These are phyloP conservation scores for Globisporangium nunn DNA, from an alignment of 352 stramenopile species.

Conservation along the genomic window DNA sequence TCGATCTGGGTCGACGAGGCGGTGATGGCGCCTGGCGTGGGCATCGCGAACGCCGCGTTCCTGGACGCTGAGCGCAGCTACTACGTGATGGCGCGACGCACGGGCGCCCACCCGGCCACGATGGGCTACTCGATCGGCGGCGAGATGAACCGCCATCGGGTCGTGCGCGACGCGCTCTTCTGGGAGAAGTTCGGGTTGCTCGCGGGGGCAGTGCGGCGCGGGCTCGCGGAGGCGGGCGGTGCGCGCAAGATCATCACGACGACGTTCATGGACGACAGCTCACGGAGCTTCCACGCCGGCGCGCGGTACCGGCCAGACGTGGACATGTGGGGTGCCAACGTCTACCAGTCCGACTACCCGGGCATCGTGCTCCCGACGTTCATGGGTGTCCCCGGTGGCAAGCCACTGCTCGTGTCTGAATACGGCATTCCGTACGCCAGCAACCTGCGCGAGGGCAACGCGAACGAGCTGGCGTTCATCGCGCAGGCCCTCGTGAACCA, in stretches of 20 bases:
- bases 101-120: constrained; percentile 36
- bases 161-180: constrained; percentile 42
- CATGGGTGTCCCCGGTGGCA: constrained; percentile 27
- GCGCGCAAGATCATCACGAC: constrained; percentile 76
- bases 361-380: constrained; percentile 49
- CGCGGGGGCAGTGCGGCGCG: constrained; percentile 39
- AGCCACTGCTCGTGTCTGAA: constrained; percentile 52
- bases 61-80: constrained; percentile 45
- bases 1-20: constrained; percentile 67
- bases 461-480: constrained; percentile 32
- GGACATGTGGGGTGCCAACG: constrained; percentile 65
- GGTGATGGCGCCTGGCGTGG: constrained; percentile 30
- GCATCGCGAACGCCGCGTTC: constrained; percentile 27
- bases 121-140: constrained; percentile 73
- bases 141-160: constrained; percentile 67
- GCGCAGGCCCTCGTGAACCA: constrained; percentile 36
- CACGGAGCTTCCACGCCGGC: constrained; percentile 33
- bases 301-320: constrained; percentile 43
- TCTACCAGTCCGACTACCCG: constrained; percentile 62
- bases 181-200: constrained; percentile 58
- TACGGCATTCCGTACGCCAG: constrained; percentile 59
- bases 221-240: constrained; percentile 31
- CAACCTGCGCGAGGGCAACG: constrained; percentile 31
- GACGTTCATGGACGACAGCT: constrained; percentile 63
- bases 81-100: constrained; percentile 52